Conservation (phyloP, 257 asterid genomes). For the Haberlea rhodopensis region DNA sequence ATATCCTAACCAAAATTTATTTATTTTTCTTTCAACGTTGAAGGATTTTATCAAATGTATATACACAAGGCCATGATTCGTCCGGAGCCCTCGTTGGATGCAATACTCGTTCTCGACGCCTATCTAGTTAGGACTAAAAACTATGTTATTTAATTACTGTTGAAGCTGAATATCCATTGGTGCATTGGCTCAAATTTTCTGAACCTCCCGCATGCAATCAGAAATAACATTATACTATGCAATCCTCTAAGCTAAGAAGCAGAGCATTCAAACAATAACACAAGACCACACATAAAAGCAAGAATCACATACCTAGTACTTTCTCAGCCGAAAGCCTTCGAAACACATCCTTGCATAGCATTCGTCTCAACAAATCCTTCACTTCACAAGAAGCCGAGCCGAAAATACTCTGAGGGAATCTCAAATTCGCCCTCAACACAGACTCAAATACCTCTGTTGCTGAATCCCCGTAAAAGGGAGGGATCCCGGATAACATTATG, state of each 20-base stretch:
- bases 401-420: constrained; percentile 49
- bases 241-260: not conserved
- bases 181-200: not conserved
- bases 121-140: not conserved
- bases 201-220: not conserved
- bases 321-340: constrained; percentile 52
- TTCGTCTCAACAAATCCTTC: constrained; percentile 53
- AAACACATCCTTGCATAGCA: constrained; percentile 50
- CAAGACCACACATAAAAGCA: not conserved
- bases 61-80: not conserved
- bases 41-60: not conserved
- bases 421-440: constrained; percentile 47
- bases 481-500: constrained; percentile 51
- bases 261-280: not conserved
- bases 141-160: not conserved
- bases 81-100: too few species aligned
- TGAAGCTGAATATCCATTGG: not conserved
- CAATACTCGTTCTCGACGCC: too few species aligned
- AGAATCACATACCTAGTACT: constrained; percentile 48
- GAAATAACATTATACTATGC: not conserved
- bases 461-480: constrained; percentile 58
- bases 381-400: constrained; percentile 43
- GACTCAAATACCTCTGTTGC: constrained; percentile 45
- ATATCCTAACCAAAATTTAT: not conserved
- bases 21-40: not conserved